Base-by-base conservation (phyloP, 169 alveolate genomes). In the Plasmodium cynomolgi region DNA sequence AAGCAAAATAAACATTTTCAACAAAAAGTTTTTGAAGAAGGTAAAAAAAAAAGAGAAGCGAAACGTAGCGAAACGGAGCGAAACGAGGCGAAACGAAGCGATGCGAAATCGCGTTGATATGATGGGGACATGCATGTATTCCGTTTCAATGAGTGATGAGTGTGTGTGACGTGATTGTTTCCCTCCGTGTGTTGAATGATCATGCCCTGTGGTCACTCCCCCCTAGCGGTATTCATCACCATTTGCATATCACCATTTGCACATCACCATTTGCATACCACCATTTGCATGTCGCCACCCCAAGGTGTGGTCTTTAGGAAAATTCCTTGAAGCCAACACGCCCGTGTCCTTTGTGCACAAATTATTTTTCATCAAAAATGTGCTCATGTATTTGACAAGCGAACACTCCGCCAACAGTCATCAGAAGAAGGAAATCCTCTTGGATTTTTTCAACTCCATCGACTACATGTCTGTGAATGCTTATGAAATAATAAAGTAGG, bases 1-100 rank as follows among this genome's bases (percentile, higher is more conserved):
- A 81, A 90, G 94, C 73, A 90, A 90, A 81, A 80, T 90, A 90
- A 90, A 90, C 58, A 90, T 90, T 80, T 90, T 90, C 72, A 81
- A 80, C 81, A 79, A 68, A 5, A 90, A 62, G 34, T 90, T 90
- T 80, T 79, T 90, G 73, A 90, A 68, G 72, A 90, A 90, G 73
- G 94, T 90, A 80, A 90, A 62, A 37, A 90, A 80, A 39, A 80
- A 15, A 33, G 13, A 31, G 44, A 47, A 74, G 11, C 23, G 31
- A 68, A 44, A 29, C 11, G 50, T 17, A 37, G 31, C 15, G 13
- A 37, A 44, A 29, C 11, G 50, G 17, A 37, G 31, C 15, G 13
- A 37, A n/a, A n/a, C n/a, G 44, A 47, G 39, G 11, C 23, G 31
- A 68, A 44, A 29, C 11, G 50, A 37, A 37, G 31, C 15, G 13